Conservation (phyloP, 192 early-diverging fungal genomes). For the Backusella parvicylindrica region DNA sequence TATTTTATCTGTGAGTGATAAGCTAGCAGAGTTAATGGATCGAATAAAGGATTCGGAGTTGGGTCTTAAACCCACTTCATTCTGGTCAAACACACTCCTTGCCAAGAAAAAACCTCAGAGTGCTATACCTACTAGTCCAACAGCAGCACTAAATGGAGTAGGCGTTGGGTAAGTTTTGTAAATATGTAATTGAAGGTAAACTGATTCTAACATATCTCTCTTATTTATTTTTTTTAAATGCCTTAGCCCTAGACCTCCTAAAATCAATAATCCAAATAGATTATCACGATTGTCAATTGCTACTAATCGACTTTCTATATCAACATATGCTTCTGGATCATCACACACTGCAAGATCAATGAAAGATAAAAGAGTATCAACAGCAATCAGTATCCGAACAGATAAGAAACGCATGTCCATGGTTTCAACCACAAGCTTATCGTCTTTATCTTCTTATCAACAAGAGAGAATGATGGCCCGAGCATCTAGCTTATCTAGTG, state of each 20-base stretch:
- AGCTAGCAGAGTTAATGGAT: conserved; percentile 35
- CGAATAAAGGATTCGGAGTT: conserved; percentile 15
- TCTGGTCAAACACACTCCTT: neutral
- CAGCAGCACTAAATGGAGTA: neutral
- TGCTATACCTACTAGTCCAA: neutral
- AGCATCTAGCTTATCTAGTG: conserved; percentile 24
- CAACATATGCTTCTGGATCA: neutral
- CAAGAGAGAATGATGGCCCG: conserved; percentile 29
- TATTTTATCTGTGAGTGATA: conserved; percentile 30
- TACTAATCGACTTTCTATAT: neutral
- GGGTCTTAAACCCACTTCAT: conserved; percentile 6
- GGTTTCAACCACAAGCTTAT: conserved; percentile 26
- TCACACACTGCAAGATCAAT: neutral
- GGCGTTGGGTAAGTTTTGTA: neutral
- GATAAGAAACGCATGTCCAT: conserved; percentile 21
- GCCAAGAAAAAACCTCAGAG: neutral
- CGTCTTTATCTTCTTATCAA: conserved; percentile 29
- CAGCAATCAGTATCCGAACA: conserved; percentile 6
- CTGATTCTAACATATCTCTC: neutral
- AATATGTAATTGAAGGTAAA: neutral
- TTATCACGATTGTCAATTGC: neutral
- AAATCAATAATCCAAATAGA: conserved; percentile 1
- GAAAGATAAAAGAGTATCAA: neutral
- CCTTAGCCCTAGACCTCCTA: neutral
- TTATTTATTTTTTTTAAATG: neutral